These are phyloP conservation scores for Colletotrichum chlorophyti DNA, from an alignment of 2,329 filamentous ascomycete species.

Conservation along the genomic window DNA sequence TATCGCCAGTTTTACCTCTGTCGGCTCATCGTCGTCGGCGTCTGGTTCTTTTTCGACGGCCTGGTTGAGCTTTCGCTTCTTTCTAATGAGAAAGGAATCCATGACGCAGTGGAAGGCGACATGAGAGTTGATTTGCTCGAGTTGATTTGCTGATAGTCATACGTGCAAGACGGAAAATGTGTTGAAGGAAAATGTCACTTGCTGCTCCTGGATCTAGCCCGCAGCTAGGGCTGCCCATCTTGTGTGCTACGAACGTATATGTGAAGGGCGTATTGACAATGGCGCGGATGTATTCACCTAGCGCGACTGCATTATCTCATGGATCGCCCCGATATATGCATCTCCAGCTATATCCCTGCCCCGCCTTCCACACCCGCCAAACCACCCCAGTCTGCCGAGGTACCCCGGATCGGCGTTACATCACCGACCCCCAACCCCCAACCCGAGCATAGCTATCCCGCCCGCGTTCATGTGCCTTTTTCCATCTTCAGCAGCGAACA, in stretches of 20 bases:
- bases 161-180: no score
- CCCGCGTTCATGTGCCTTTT: conserved; percentile 20
- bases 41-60: conserved; percentile 21
- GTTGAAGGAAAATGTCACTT: neutral
- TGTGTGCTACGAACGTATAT: neutral
- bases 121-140: neutral
- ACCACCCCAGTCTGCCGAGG: conserved; percentile 22
- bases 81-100: conserved; percentile 63
- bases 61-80: conserved; percentile 55
- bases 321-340: conserved; percentile 12
- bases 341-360: neutral
- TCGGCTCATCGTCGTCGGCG: conserved; percentile 72
- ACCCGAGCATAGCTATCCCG: conserved; percentile 24
- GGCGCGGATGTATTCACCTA: conserved; percentile 14
- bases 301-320: conserved; percentile 7
- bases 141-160: no score
- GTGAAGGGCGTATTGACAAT: neutral
- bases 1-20: conserved; percentile 87
- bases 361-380: conserved; percentile 6
- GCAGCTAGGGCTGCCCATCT: no score
- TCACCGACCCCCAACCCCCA: conserved; percentile 16
- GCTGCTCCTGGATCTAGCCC: no score
- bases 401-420: conserved; percentile 28
- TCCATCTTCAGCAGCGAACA: neutral
- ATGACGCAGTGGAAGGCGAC: conserved; percentile 43